Conservation (phyloP, 169 alveolate species). For the Eimeria brunetti region DNA sequence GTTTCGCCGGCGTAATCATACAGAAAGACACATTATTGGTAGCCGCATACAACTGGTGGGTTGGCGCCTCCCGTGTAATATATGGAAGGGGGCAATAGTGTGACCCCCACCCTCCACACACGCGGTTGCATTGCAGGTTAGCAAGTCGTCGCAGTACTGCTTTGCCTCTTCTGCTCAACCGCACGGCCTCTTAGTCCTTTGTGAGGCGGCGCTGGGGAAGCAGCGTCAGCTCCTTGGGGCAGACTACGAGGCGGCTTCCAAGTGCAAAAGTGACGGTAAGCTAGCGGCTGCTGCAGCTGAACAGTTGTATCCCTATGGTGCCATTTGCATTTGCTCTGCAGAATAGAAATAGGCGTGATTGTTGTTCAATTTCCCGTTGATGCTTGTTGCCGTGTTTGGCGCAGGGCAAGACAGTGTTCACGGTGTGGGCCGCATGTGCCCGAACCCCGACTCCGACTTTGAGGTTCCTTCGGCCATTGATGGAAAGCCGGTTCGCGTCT, state of each 20-base stretch:
- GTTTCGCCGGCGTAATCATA: background rate
- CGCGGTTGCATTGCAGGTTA: slow-evolving; percentile 63
- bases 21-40: background rate
- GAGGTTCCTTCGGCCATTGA: slow-evolving; percentile 55
- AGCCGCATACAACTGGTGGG: background rate
- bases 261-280: slow-evolving; percentile 81
- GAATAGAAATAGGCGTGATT: background rate
- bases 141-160: slow-evolving; percentile 93
- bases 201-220: slow-evolving; percentile 95
- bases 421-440: slow-evolving; percentile 72
- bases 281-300: background rate
- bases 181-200: slow-evolving; percentile 89
- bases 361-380: background rate
- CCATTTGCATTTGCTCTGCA: background rate
- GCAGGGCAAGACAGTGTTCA: slow-evolving; percentile 65
- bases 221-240: slow-evolving; percentile 84
- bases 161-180: slow-evolving; percentile 87
- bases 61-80: background rate
- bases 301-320: background rate
- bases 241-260: slow-evolving; percentile 86
- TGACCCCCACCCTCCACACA: background rate
- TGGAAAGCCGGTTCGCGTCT: slow-evolving; percentile 54
- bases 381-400: background rate
- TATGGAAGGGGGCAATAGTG: background rate
- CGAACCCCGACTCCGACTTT: slow-evolving; percentile 54